Evolutionary conservation across 768 basidiomycete species (phyloP), one percentile per base, ranked within the genome.

Genomic region (Butyriboletus loyo): DNA sequence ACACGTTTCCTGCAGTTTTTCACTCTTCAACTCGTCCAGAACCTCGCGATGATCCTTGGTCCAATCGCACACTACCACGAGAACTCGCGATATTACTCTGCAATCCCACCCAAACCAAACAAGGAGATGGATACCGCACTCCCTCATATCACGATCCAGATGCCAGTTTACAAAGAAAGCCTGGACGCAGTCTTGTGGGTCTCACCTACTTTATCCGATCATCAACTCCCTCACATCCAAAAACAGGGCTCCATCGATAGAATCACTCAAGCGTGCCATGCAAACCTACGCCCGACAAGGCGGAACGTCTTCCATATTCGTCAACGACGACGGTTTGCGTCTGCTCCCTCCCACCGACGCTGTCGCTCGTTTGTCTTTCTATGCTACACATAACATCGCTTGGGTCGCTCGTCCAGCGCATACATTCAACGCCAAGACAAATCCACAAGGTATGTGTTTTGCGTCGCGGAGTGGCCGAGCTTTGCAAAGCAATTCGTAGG

Each of bases 211-310:
- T 42, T 19, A 25, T 55, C 51, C 27, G 36, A 40, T 51, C 14
- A 4, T 25, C 13, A 11, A 17, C 37, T 10, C 3, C 17, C 44
- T 52, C 0, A 63, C 50, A 17, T 24, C 31, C 46, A 15, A 17
- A 34, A 7, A 8, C 42, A 70, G 75, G 61, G 66, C 78, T 0
- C 78, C 76, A 22, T 79, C 78, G 0, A 75, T 80, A 51, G 74
- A 79, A 31, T 82, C 80, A 3, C 62, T 84, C 48, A 84, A 84
- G 60, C 75, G 73, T 66, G 81, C 82, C 7, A 82, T 84, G 73
- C 79, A 80, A 58, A 83, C 81, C 13, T 83, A 84, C 57, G 84
- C 84, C 28, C 75, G 82, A 5, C 83, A 85, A 58, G 84, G 83
- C n/a, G 84, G 84, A 2, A 77, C 77, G 0, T 79, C 77, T 46